Evolutionary conservation across 1,139 yeast genomes (phyloP).

Genomic region (Oligophagozyma castellii): DNA sequence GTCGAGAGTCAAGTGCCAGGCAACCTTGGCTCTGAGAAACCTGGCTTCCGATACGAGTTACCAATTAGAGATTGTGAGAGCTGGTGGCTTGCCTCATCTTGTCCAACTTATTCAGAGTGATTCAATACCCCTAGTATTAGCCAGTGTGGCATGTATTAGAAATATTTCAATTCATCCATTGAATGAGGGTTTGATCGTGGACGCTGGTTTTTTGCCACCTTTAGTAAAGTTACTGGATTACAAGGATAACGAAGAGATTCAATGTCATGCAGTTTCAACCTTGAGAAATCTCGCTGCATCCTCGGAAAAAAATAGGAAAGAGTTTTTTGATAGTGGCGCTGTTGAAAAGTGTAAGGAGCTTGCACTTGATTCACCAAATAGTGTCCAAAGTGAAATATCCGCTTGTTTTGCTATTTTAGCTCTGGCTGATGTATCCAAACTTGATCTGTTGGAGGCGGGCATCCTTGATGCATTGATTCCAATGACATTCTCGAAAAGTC

Average conservation of each 20-base stretch:
- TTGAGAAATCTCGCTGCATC: slow-evolving; percentile 92
- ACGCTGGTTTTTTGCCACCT: slow-evolving; percentile 89
- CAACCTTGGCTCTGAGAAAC: slow-evolving; percentile 88
- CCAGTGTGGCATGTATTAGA: slow-evolving; percentile 96
- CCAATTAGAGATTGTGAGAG: slow-evolving; percentile 89
- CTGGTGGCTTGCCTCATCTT: slow-evolving; percentile 88
- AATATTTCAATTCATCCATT: slow-evolving; percentile 93
- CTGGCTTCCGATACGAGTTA: slow-evolving; percentile 86
- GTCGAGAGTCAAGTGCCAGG: slow-evolving; percentile 96
- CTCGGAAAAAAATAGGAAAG: slow-evolving; percentile 82
- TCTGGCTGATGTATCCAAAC: slow-evolving; percentile 86
- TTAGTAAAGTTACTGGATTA: slow-evolving; percentile 74
- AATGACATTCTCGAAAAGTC: slow-evolving; percentile 72
- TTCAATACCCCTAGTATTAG: slow-evolving; percentile 84
- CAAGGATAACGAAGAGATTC: slow-evolving; percentile 86
- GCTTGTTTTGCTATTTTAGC: slow-evolving; percentile 97
- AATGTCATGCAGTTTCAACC: slow-evolving; percentile 95
- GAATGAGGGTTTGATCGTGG: slow-evolving; percentile 88
- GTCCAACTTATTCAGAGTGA: slow-evolving; percentile 77
- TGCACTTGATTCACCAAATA: slow-evolving; percentile 70
- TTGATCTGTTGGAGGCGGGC: slow-evolving; percentile 69
- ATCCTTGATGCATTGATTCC: slow-evolving; percentile 85
- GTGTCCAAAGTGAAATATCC: slow-evolving; percentile 89
- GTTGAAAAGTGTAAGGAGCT: slow-evolving; percentile 85
- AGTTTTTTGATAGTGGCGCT: slow-evolving; percentile 89